These are phyloP conservation scores for Erysimum cheiri DNA, from an alignment of 441 rosid species.

Conservation along the genomic window DNA sequence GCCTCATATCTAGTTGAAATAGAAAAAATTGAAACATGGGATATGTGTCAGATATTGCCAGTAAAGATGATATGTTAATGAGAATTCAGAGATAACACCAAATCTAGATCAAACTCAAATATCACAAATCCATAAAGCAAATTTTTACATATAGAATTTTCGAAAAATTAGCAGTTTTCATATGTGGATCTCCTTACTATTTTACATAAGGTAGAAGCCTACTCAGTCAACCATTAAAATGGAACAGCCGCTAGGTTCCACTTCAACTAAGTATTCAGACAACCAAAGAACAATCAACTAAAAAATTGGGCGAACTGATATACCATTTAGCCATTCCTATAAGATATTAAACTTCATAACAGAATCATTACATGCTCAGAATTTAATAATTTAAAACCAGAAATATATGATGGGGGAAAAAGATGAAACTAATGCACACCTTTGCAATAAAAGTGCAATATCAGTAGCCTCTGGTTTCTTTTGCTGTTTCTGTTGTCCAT, in stretches of 20 bases:
- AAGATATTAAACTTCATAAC: conserved; percentile 18
- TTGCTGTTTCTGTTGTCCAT: conserved; percentile 94
- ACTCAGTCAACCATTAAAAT: conserved; percentile 6
- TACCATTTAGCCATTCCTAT: conserved; percentile 27
- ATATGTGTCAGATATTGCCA: conserved; percentile 11
- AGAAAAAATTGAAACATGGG: conserved; percentile 19
- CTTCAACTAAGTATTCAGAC: conserved; percentile 12
- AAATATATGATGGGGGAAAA: background rate
- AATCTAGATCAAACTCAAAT: conserved; percentile 19
- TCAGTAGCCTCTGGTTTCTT: conserved; percentile 92
- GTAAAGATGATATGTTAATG: background rate
- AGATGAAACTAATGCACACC: conserved; percentile 48
- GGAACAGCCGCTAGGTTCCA: conserved; percentile 19
- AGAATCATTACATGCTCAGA: conserved; percentile 24
- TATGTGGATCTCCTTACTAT: conserved; percentile 13
- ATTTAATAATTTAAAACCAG: conserved; percentile 28
- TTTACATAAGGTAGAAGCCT: conserved; percentile 7
- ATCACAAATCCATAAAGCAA: conserved; percentile 16
- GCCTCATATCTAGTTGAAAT: conserved; percentile 76
- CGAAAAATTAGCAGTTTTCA: conserved; percentile 17
- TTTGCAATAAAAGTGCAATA: conserved; percentile 86
- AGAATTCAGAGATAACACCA: background rate
- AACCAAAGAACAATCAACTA: conserved; percentile 4
- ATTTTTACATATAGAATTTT: background rate
- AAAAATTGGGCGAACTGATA: conserved; percentile 28